Percentiles rank a stretch among this genome's conserved stretches.
These are phyloP conservation scores for Termitomyces sp. DNA, from an alignment of 768 basidiomycete genomes.

Conservation along the genomic window DNA sequence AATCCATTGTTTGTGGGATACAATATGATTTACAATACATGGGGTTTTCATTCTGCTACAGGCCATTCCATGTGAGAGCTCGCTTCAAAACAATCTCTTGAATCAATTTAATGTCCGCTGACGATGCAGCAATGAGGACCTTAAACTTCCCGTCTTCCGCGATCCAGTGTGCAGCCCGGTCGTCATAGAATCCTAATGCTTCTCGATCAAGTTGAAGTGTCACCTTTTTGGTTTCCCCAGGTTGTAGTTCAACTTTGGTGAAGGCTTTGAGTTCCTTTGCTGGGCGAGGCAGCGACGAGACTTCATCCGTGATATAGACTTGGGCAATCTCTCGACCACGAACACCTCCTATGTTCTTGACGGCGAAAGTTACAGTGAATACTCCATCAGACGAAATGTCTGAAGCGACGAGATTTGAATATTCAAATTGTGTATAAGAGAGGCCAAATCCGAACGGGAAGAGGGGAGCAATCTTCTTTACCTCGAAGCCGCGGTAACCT, in stretches of 20 bases:
- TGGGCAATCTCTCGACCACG: slow-evolving; percentile 44
- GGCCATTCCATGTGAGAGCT: slow-evolving; percentile 35
- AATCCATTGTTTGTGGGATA: neutral
- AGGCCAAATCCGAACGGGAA: slow-evolving; percentile 57
- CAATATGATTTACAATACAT: neutral
- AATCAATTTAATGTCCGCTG: slow-evolving; percentile 32
- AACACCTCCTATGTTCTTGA: slow-evolving; percentile 38
- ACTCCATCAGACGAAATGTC: slow-evolving; percentile 24
- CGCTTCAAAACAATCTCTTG: slow-evolving; percentile 27
- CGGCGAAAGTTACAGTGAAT: slow-evolving; percentile 35
- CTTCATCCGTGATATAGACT: slow-evolving; percentile 38
- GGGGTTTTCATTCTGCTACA: slow-evolving; percentile 17
- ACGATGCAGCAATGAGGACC: slow-evolving; percentile 41
- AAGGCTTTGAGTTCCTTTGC: slow-evolving; percentile 42
- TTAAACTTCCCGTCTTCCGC: slow-evolving; percentile 42
- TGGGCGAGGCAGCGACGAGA: slow-evolving; percentile 37
- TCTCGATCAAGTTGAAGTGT: slow-evolving; percentile 36
- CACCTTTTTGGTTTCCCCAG: slow-evolving; percentile 36
- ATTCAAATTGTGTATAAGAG: slow-evolving; percentile 54
- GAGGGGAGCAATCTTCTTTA: slow-evolving; percentile 34
- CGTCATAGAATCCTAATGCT: slow-evolving; percentile 45
- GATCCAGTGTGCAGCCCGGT: slow-evolving; percentile 35
- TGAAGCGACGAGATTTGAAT: slow-evolving; percentile 33
- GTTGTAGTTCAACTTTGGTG: slow-evolving; percentile 36
- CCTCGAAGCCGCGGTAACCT: slow-evolving; percentile 48